Evolutionary conservation across 1,284 basidiomycete species (phyloP).

Genomic region (Irpex rosettiformis): DNA sequence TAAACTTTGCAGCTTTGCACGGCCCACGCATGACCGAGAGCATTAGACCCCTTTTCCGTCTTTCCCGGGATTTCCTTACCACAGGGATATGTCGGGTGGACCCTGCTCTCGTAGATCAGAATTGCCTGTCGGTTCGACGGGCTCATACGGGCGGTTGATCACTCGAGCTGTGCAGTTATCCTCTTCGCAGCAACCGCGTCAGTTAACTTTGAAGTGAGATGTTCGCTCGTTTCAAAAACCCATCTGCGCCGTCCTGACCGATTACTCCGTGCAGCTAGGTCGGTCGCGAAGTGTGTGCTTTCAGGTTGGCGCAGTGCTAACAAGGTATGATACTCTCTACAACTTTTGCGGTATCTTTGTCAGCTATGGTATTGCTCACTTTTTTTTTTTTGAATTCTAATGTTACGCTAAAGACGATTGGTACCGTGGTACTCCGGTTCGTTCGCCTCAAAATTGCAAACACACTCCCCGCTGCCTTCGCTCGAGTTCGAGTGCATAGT

Average conservation of each 20-base stretch:
- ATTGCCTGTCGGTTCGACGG: not conserved
- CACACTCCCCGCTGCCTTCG: too few species aligned
- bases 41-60: not conserved
- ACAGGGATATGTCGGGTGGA: not conserved
- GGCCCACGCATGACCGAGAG: not conserved
- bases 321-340: too few species aligned
- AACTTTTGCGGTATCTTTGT: too few species aligned
- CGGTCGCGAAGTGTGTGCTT: too few species aligned
- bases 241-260: not conserved
- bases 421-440: not conserved
- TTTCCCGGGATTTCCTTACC: not conserved
- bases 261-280: too few species aligned
- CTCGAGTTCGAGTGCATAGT: not conserved
- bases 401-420: not conserved
- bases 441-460: not conserved
- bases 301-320: too few species aligned
- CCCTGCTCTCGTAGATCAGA: not conserved
- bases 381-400: not conserved
- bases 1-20: not conserved
- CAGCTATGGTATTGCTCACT: too few species aligned
- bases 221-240: not conserved
- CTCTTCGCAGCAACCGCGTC: not conserved
- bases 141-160: not conserved
- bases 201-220: not conserved
- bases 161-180: not conserved